These are phyloP conservation scores for Naematelia encephala DNA, from an alignment of 768 basidiomycete species.

Conservation along the genomic window DNA sequence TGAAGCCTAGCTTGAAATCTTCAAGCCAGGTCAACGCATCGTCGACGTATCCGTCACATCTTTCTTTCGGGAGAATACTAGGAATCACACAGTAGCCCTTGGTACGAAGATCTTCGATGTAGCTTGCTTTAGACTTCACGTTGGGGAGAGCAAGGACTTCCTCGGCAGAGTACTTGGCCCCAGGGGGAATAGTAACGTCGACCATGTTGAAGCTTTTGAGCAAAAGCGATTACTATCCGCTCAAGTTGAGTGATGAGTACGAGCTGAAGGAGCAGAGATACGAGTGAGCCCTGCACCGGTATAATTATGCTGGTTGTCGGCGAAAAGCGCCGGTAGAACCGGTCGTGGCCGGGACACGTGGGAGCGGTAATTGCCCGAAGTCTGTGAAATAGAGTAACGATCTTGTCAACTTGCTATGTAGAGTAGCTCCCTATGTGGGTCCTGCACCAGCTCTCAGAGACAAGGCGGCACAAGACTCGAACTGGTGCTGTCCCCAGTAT, in stretches of 20 bases:
- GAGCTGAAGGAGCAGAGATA: no score
- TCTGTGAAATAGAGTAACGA: no score
- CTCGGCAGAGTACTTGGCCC: background rate
- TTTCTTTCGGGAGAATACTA: conserved; percentile 29
- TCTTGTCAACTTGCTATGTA: no score
- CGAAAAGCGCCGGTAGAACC: no score
- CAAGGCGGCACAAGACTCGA: background rate
- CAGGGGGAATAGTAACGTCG: background rate
- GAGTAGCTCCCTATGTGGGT: no score
- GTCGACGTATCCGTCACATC: conserved; percentile 26
- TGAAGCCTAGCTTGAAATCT: conserved; percentile 28
- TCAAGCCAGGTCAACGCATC: conserved; percentile 31
- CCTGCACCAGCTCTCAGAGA: background rate
- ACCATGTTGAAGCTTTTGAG: no score
- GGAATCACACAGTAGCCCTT: conserved; percentile 41
- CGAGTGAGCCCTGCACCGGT: no score
- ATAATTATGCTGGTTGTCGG: no score
- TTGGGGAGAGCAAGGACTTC: conserved; percentile 17
- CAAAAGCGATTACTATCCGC: no score
- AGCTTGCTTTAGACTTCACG: conserved; percentile 8
- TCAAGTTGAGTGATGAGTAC: no score
- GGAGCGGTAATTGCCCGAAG: no score
- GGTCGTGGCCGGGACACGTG: no score
- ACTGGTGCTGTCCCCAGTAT: background rate
- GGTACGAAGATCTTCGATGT: conserved; percentile 15